phyloP scores from a whole-genome alignment of 768 basidiomycete genomes.

The Lepiota venenata region DNA sequence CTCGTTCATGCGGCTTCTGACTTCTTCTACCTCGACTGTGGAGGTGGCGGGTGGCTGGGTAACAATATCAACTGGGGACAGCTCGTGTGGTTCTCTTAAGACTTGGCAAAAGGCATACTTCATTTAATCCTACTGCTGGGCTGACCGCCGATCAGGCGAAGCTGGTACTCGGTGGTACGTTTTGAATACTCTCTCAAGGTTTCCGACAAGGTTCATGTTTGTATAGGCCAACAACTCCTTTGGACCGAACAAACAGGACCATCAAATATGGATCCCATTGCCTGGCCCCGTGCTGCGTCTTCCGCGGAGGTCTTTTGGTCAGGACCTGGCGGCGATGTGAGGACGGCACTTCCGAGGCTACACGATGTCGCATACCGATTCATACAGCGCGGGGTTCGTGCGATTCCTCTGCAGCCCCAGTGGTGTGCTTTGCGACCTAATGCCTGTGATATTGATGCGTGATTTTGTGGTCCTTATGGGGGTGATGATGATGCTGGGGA shows the following conservation, averaged over 20 bases:
- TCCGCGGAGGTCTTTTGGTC: conserved; percentile 76
- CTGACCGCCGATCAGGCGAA: conserved; percentile 41
- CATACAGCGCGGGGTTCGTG: conserved; percentile 55
- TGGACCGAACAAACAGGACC: conserved; percentile 75
- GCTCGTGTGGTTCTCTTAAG: conserved; percentile 81
- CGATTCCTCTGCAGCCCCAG: conserved; percentile 61
- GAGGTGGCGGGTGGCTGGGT: conserved; percentile 70
- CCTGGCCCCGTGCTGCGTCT: conserved; percentile 71
- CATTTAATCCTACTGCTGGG: conserved; percentile 51
- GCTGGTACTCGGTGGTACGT: conserved; percentile 67
- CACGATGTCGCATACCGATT: conserved; percentile 64
- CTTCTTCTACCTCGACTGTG: conserved; percentile 82
- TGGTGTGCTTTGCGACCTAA: conserved; percentile 61
- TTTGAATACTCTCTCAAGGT: background rate
- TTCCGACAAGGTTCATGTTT: no score
- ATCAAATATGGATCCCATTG: conserved; percentile 58
- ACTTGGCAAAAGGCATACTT: conserved; percentile 67
- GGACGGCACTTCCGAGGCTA: conserved; percentile 59
- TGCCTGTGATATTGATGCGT: conserved; percentile 11
- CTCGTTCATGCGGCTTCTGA: conserved; percentile 70
- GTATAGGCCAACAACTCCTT: conserved; percentile 46
- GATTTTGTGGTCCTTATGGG: background rate
- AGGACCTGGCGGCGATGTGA: conserved; percentile 43
- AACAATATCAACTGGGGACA: conserved; percentile 42
- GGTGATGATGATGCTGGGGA: no score